phyloP scores from a whole-genome alignment of 768 basidiomycete species.

The Flagelloscypha sp. region DNA sequence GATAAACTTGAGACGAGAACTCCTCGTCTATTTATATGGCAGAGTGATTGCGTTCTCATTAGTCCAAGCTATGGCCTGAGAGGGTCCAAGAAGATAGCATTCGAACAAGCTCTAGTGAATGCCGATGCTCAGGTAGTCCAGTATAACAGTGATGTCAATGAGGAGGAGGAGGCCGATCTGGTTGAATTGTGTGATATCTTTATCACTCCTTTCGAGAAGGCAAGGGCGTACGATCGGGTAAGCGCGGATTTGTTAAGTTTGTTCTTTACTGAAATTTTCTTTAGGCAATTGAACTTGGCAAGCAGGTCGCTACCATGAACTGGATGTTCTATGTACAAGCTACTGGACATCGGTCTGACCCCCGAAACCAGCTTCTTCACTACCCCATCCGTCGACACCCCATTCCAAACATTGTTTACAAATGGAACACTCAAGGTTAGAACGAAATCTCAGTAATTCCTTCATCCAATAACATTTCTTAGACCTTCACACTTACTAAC shows the following conservation, averaged over 20 bases:
- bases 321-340: constrained; percentile 81
- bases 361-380: constrained; percentile 72
- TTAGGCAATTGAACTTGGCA: constrained; percentile 51
- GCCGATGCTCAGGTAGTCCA: constrained; percentile 49
- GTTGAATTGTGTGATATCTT: constrained; percentile 59
- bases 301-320: constrained; percentile 67
- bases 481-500: constrained; percentile 83
- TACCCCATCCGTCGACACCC: constrained; percentile 66
- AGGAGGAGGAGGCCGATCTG: constrained; percentile 29
- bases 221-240: constrained; percentile 64
- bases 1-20: no score
- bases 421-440: constrained; percentile 40
- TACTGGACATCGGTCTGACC: constrained; percentile 48
- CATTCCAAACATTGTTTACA: constrained; percentile 48
- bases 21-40: no score
- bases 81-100: no score
- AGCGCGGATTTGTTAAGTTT: constrained; percentile 10
- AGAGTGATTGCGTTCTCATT: no score
- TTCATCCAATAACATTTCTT: constrained; percentile 3
- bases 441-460: constrained; percentile 1
- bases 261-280: neutral
- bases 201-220: constrained; percentile 62
- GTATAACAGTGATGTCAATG: constrained; percentile 13
- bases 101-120: constrained; percentile 51
- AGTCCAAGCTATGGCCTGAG: no score